A percentile compares a stretch with the other conserved stretches of the same genome.
phyloP scores from a whole-genome alignment of 1,139 yeast species.

The Candida neerlandica region DNA sequence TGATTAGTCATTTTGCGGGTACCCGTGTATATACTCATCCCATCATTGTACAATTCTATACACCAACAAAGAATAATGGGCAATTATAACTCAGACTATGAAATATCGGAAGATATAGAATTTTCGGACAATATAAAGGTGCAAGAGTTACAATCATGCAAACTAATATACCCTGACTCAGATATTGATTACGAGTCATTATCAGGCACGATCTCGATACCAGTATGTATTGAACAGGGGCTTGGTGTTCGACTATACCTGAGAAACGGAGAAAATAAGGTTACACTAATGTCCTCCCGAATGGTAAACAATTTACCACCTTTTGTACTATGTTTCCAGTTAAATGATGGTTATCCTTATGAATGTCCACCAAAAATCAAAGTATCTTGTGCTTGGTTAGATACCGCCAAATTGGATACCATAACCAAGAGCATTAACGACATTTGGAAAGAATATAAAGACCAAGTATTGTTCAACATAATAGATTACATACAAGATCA shows the following conservation, averaged over 20 bases:
- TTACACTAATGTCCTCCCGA: conserved; percentile 1
- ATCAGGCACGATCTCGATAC: conserved; percentile 31
- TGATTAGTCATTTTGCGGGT: neutral
- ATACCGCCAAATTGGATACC: conserved; percentile 14
- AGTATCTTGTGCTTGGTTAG: conserved; percentile 24
- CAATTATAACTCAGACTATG: neutral
- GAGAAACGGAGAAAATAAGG: neutral
- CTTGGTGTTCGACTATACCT: conserved; percentile 11
- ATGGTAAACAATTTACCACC: conserved; percentile 29
- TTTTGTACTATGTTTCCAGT: conserved; percentile 26
- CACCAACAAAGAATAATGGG: neutral
- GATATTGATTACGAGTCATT: conserved; percentile 18
- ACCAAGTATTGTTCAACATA: conserved; percentile 46
- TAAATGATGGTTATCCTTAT: conserved; percentile 32
- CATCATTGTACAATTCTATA: neutral
- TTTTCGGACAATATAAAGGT: conserved; percentile 26
- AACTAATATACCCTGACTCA: conserved; percentile 53
- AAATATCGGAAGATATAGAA: conserved; percentile 8
- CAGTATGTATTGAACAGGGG: conserved; percentile 25
- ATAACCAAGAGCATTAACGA: conserved; percentile 23
- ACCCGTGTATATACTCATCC: neutral
- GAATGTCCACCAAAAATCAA: conserved; percentile 30
- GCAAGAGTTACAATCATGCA: conserved; percentile 51
- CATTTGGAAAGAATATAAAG: conserved; percentile 43
- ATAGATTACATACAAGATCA: conserved; percentile 46